Percentiles rank a stretch among this genome's conserved stretches.
Evolutionary conservation across 495 filamentous ascomycete species (phyloP).

Genomic region (Lentithecium fluviatile): DNA sequence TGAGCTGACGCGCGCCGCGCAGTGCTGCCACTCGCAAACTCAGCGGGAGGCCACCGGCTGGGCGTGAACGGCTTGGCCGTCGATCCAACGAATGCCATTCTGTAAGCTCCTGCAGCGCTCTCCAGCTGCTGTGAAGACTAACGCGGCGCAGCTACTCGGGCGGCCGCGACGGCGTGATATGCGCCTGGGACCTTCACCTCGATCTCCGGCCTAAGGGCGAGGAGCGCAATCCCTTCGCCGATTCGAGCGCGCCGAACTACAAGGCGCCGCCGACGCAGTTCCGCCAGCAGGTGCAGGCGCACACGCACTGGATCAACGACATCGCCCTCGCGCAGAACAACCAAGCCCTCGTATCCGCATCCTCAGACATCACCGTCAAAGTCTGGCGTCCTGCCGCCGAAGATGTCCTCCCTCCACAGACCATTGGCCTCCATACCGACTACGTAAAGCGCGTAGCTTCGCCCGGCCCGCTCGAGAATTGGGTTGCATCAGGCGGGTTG

Average conservation of each 20-base stretch:
- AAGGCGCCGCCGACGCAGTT: conserved; percentile 60
- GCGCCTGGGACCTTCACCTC: conserved; percentile 85
- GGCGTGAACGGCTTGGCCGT: conserved; percentile 92
- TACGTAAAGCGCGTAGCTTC: conserved; percentile 94
- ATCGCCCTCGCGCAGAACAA: conserved; percentile 83
- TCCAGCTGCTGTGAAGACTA: conserved; percentile 7
- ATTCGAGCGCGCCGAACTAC: conserved; percentile 33
- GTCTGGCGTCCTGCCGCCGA: conserved; percentile 86
- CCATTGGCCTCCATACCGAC: conserved; percentile 90
- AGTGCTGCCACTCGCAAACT: conserved; percentile 95
- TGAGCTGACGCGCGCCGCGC: conserved; percentile 12
- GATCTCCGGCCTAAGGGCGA: conserved; percentile 46
- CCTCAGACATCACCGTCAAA: conserved; percentile 92
- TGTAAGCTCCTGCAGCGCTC: conserved; percentile 55
- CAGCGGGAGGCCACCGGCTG: conserved; percentile 83
- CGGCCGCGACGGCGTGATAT: conserved; percentile 91
- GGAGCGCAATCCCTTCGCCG: conserved; percentile 38
- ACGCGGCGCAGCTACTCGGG: conserved; percentile 74
- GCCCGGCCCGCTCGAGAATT: conserved; percentile 65
- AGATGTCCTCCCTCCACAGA: conserved; percentile 64
- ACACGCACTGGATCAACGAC: conserved; percentile 99
- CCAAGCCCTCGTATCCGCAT: conserved; percentile 84
- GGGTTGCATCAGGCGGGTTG: conserved; percentile 95
- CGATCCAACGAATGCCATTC: conserved; percentile 77
- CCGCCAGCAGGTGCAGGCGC: conserved; percentile 88